Evolutionary conservation across 2,329 filamentous ascomycete species (phyloP).

Genomic region (Esteya vermicola): DNA sequence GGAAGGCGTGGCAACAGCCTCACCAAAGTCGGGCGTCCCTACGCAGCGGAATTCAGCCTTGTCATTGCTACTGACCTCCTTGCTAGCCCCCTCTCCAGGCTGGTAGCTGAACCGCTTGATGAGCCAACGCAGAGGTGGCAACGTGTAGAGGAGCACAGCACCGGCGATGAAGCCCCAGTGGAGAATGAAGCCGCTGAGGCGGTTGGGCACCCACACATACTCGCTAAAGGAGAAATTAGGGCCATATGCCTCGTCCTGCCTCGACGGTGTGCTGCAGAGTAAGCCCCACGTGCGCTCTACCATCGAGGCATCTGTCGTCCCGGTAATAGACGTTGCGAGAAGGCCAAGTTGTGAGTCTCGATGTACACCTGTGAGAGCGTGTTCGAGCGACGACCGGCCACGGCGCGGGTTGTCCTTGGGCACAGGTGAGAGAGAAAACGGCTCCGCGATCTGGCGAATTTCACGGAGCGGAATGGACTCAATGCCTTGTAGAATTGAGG

Average conservation of each 20-base stretch:
- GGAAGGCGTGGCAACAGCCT: too few species aligned
- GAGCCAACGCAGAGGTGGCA: constrained; percentile 29
- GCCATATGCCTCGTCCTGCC: constrained; percentile 37
- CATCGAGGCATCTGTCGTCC: constrained; percentile 34
- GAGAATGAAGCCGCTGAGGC: constrained; percentile 31
- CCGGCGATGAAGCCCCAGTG: constrained; percentile 34
- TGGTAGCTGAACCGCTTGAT: constrained; percentile 29
- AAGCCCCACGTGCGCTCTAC: constrained; percentile 52
- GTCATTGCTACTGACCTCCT: constrained; percentile 41
- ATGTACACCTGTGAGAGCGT: constrained; percentile 35
- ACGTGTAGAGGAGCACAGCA: constrained; percentile 26
- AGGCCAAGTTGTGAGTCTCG: constrained; percentile 35
- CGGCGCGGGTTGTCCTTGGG: constrained; percentile 22
- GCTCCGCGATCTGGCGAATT: constrained; percentile 27
- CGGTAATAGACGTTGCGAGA: constrained; percentile 37
- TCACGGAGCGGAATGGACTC: constrained; percentile 36
- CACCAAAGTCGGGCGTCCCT: constrained; percentile 40
- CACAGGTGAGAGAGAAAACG: constrained; percentile 44
- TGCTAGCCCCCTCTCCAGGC: constrained; percentile 39
- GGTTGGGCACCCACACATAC: constrained; percentile 35
- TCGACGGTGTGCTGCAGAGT: constrained; percentile 28
- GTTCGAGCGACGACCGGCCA: constrained; percentile 22
- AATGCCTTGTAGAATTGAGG: constrained; percentile 47
- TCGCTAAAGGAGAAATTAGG: constrained; percentile 46
- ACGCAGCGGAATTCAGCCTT: constrained; percentile 50